A percentile compares a stretch with the other conserved stretches of the same genome.
These are phyloP conservation scores for Earliella scabrosa DNA, from an alignment of 1,284 basidiomycete species.

Conservation along the genomic window DNA sequence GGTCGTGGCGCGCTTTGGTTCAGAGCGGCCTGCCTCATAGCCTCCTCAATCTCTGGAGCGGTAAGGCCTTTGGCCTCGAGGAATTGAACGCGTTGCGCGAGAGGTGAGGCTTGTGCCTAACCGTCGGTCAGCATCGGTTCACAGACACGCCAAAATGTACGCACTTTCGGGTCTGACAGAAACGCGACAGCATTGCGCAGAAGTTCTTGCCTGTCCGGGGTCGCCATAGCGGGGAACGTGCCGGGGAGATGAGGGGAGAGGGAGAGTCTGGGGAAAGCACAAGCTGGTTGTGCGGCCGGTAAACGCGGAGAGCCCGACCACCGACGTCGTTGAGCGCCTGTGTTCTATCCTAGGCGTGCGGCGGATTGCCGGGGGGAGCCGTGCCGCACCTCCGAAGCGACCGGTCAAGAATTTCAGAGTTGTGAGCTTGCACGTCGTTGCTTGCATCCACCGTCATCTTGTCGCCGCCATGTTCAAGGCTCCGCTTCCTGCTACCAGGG, in stretches of 20 bases:
- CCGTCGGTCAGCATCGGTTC: not conserved
- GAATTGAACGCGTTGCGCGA: conserved; percentile 90
- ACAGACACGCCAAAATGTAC: conserved; percentile 5
- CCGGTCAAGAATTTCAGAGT: conserved; percentile 25
- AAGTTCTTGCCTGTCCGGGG: conserved; percentile 70
- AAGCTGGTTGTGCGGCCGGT: not conserved
- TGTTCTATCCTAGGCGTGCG: conserved; percentile 1
- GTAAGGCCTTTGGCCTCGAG: conserved; percentile 93
- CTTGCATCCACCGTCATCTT: conserved; percentile 15
- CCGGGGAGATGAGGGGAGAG: not conserved
- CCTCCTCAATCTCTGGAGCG: conserved; percentile 85
- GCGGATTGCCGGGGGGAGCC: conserved; percentile 18
- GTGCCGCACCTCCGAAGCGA: conserved; percentile 21
- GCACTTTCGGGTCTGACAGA: conserved; percentile 76
- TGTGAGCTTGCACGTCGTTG: conserved; percentile 13
- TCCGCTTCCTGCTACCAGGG: conserved; percentile 54
- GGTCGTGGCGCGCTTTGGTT: conserved; percentile 31
- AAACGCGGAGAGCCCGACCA: not conserved
- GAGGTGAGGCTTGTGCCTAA: conserved; percentile 75
- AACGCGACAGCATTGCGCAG: conserved; percentile 83
- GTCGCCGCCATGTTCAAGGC: conserved; percentile 42
- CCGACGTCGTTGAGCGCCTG: not conserved
- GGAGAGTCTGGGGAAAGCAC: not conserved
- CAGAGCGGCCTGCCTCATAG: conserved; percentile 66
- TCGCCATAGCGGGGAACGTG: conserved; percentile 40